Percentiles rank a stretch among this genome's conserved stretches.
phyloP scores from a whole-genome alignment of 164 flowering plant genomes.

The Macadamia tetraphylla region DNA sequence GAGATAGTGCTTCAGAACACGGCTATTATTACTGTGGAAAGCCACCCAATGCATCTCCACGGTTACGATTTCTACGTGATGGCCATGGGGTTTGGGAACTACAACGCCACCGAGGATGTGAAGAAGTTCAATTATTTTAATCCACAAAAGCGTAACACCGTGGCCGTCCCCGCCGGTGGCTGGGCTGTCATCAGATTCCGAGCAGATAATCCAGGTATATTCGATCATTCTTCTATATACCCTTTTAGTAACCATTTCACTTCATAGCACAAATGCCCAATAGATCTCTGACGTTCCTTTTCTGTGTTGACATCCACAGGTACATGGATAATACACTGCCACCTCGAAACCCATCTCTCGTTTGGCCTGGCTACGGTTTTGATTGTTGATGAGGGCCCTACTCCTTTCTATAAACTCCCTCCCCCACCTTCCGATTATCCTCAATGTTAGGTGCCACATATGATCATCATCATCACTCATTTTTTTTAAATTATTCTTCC shows the following conservation, averaged over 20 bases:
- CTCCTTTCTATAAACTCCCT: conserved; percentile 41
- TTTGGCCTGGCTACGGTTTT: conserved; percentile 60
- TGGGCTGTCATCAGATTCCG: conserved; percentile 79
- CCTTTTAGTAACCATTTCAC: conserved; percentile 7
- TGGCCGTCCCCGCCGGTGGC: conserved; percentile 74
- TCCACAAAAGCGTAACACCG: conserved; percentile 67
- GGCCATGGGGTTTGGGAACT: conserved; percentile 83
- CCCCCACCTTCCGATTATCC: conserved; percentile 57
- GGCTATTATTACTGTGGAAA: conserved; percentile 42
- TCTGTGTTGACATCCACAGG: conserved; percentile 27
- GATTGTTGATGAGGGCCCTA: conserved; percentile 62
- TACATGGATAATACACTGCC: conserved; percentile 80
- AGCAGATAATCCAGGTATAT: conserved; percentile 66
- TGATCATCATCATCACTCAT: no score
- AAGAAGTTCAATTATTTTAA: conserved; percentile 46
- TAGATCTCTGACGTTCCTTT: no score
- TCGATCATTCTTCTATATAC: background rate
- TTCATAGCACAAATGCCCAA: background rate
- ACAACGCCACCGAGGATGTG: conserved; percentile 23
- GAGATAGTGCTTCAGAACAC: conserved; percentile 80
- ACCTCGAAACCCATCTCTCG: conserved; percentile 63
- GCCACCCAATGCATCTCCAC: conserved; percentile 72
- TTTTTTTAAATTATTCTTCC: no score
- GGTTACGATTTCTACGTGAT: conserved; percentile 62
- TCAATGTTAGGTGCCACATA: conserved; percentile 10